Percentiles rank a stretch among this genome's conserved stretches.
These are phyloP conservation scores for Thielaviopsis musarum DNA, from an alignment of 2,329 filamentous ascomycete species.

Conservation along the genomic window DNA sequence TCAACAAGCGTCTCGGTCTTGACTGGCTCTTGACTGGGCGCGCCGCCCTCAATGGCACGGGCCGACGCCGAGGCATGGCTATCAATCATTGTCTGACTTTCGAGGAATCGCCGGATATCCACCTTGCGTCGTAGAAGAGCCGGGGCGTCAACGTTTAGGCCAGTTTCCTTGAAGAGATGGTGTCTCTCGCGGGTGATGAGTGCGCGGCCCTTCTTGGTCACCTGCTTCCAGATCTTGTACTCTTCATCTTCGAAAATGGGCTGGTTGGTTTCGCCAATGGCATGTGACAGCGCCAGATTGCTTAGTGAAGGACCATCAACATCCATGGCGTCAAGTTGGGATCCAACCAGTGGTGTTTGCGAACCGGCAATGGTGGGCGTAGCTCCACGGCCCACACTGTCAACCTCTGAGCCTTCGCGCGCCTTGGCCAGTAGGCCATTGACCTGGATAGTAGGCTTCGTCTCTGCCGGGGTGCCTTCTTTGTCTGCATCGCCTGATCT, in stretches of 20 bases:
- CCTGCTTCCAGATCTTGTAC: constrained; percentile 97
- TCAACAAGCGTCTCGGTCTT: constrained; percentile 56
- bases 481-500: constrained; percentile 47
- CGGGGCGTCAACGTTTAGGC: constrained; percentile 72
- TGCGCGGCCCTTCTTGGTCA: constrained; percentile 91
- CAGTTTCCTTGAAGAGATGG: constrained; percentile 69
- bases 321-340: constrained; percentile 74
- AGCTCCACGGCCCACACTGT: constrained; percentile 53
- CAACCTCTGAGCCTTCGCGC: constrained; percentile 65
- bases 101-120: constrained; percentile 73
- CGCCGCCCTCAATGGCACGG: constrained; percentile 7
- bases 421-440: constrained; percentile 45
- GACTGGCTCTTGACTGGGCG: constrained; percentile 1
- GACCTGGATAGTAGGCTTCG: constrained; percentile 54
- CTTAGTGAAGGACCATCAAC: constrained; percentile 61
- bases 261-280: constrained; percentile 49
- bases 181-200: constrained; percentile 71
- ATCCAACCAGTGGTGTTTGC: constrained; percentile 58
- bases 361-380: constrained; percentile 66
- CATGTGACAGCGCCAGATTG: constrained; percentile 44
- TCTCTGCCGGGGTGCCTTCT: constrained; percentile 65
- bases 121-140: constrained; percentile 71
- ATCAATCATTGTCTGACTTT: constrained; percentile 10
- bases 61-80: constrained; percentile 23
- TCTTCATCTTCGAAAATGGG: constrained; percentile 82